A percentile compares a stretch with the other conserved stretches of the same genome.
These are phyloP conservation scores for Cercospora sp. DNA, from an alignment of 2,329 filamentous ascomycete species.

Conservation along the genomic window DNA sequence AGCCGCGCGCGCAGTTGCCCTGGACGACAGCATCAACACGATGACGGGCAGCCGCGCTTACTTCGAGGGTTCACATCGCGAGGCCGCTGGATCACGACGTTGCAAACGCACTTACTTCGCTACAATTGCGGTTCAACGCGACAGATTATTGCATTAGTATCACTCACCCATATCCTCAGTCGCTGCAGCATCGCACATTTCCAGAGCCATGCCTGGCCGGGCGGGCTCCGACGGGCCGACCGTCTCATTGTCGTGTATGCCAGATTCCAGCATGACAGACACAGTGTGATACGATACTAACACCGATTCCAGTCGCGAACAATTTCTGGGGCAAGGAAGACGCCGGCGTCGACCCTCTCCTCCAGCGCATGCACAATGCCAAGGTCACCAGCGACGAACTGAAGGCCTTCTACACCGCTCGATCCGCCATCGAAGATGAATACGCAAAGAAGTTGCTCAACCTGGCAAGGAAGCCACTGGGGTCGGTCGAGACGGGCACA, in stretches of 20 bases:
- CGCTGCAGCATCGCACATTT: conserved; percentile 4
- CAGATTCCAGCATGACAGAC: too few relatives aligned
- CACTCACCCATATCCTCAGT: neutral
- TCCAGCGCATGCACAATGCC: conserved; percentile 91
- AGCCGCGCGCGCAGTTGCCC: neutral
- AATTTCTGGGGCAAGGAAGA: conserved; percentile 99
- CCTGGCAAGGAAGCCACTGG: conserved; percentile 82
- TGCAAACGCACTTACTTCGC: conserved; percentile 13
- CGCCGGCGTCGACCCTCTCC: conserved; percentile 85
- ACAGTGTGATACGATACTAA: conserved; percentile 37
- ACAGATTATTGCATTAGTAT: neutral
- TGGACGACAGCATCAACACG: neutral
- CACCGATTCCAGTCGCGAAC: conserved; percentile 73
- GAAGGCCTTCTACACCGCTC: conserved; percentile 85
- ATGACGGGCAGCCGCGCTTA: neutral
- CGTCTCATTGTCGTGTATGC: conserved; percentile 41
- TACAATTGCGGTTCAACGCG: conserved; percentile 6
- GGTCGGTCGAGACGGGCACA: conserved; percentile 82
- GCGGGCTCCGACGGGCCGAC: conserved; percentile 38
- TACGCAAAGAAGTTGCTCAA: conserved; percentile 86
- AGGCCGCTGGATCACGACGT: conserved; percentile 9
- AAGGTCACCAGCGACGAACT: conserved; percentile 95
- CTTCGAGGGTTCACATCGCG: neutral
- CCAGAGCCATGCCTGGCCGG: conserved; percentile 37
- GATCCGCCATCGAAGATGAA: conserved; percentile 93